Conservation (phyloP, 768 basidiomycete genomes). For the Leucosporidium scottii region DNA sequence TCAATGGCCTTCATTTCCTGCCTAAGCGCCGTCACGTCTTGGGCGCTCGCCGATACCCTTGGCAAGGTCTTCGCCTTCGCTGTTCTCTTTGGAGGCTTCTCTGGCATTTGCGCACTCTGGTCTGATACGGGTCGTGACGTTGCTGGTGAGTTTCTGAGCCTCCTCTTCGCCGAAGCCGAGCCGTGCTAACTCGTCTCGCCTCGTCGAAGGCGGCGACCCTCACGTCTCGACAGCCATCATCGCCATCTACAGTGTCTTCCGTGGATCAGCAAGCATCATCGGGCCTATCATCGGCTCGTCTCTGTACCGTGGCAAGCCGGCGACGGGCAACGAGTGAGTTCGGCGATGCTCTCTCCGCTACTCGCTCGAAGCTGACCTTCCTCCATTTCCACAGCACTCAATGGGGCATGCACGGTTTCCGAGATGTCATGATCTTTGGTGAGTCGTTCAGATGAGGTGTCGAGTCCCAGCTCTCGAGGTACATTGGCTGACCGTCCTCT, state of each 20-base stretch:
- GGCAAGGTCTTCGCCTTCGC: constrained; percentile 7
- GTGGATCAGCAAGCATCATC: constrained; percentile 13
- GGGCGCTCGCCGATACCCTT: constrained; percentile 1
- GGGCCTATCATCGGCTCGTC: constrained; percentile 17
- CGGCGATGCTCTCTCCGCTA: not conserved
- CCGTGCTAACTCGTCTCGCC: not conserved
- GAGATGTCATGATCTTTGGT: not conserved
- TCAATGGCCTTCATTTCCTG: constrained; percentile 4
- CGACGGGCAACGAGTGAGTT: not conserved
- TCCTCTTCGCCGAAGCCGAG: too few relatives aligned
- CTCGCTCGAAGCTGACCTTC: not conserved
- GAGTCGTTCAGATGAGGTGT: too few relatives aligned
- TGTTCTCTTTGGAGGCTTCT: not conserved
- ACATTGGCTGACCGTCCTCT: too few relatives aligned
- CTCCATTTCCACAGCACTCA: not conserved
- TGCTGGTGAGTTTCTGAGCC: not conserved
- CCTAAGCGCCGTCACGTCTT: not conserved
- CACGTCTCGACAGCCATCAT: constrained; percentile 15
- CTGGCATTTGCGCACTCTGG: not conserved
- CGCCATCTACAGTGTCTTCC: constrained; percentile 6
- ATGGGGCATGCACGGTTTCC: not conserved
- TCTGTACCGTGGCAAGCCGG: constrained; percentile 7
- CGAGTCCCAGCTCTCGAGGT: too few relatives aligned
- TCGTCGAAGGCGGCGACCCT: constrained; percentile 2
- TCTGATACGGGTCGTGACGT: not conserved